Evolutionary conservation across 2,329 filamentous ascomycete genomes (phyloP).

Genomic region (Pochonia chlamydosporia): DNA sequence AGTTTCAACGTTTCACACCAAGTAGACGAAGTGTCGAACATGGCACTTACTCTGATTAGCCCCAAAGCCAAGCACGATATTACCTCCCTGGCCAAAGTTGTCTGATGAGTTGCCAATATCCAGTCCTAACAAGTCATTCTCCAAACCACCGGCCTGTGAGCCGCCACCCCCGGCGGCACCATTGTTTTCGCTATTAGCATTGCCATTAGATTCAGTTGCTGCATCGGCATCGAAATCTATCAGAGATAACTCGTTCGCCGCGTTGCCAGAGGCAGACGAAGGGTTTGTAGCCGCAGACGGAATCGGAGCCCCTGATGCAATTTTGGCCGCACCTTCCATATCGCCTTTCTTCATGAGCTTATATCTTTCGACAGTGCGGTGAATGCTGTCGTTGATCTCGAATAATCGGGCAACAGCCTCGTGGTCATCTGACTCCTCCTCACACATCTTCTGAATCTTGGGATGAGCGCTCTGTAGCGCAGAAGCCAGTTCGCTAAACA

Average conservation of each 20-base stretch:
- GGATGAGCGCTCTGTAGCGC: constrained; percentile 90
- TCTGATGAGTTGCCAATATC: constrained; percentile 62
- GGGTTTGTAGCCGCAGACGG: constrained; percentile 34
- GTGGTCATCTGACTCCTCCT: constrained; percentile 94
- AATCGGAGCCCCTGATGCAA: constrained; percentile 68
- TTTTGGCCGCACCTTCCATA: constrained; percentile 72
- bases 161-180: constrained; percentile 29
- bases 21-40: background rate
- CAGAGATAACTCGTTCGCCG: constrained; percentile 72
- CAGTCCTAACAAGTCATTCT: constrained; percentile 86
- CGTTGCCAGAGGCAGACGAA: constrained; percentile 44
- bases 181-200: constrained; percentile 27
- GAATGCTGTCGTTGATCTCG: constrained; percentile 98
- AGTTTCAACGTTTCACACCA: too few relatives aligned
- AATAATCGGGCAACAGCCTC: constrained; percentile 93
- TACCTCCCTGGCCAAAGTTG: constrained; percentile 67
- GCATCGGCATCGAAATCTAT: constrained; percentile 80
- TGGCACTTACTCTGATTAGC: constrained; percentile 56
- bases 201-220: constrained; percentile 44
- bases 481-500: constrained; percentile 78
- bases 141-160: constrained; percentile 59
- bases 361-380: constrained; percentile 91
- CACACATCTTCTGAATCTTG: constrained; percentile 99
- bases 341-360: constrained; percentile 96
- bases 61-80: constrained; percentile 77